Evolutionary conservation across 768 basidiomycete species (phyloP).

Genomic region (Phanerochaete carnosa): DNA sequence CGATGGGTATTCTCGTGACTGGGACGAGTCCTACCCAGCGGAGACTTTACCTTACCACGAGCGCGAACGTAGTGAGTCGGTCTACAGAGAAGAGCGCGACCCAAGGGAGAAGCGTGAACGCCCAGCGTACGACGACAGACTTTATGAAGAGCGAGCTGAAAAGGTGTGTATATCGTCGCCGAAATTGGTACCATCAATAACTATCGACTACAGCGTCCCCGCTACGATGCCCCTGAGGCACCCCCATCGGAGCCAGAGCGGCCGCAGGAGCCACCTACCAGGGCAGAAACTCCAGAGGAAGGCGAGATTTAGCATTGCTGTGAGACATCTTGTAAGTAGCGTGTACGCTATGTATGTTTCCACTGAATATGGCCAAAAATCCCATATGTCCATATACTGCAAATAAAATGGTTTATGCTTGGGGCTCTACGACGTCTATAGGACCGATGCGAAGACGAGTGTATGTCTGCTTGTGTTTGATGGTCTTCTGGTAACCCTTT

Average conservation of each 20-base stretch:
- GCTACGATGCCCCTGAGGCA: conserved; percentile 46
- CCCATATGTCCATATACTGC: background rate
- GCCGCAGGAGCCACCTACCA: conserved; percentile 29
- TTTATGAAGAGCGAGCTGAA: conserved; percentile 56
- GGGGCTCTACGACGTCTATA: conserved; percentile 48
- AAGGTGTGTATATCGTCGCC: conserved; percentile 47
- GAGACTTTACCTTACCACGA: conserved; percentile 35
- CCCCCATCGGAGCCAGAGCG: conserved; percentile 45
- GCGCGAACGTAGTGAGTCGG: conserved; percentile 50
- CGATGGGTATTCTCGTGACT: conserved; percentile 34
- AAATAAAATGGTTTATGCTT: conserved; percentile 20
- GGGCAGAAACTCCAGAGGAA: conserved; percentile 83
- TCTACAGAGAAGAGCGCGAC: conserved; percentile 28
- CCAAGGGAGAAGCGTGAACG: conserved; percentile 31
- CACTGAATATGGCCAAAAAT: background rate
- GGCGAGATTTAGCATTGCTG: conserved; percentile 66
- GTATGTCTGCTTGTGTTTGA: conserved; percentile 91
- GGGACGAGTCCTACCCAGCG: conserved; percentile 41
- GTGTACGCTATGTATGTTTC: conserved; percentile 1
- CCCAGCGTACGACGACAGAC: conserved; percentile 40
- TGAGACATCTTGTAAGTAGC: background rate
- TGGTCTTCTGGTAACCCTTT: conserved; percentile 96
- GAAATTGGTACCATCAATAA: conserved; percentile 1
- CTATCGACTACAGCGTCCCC: conserved; percentile 42
- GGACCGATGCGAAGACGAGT: conserved; percentile 92